Conservation (phyloP, 2,329 filamentous ascomycete species). For the Pseudogymnoascus sp. region DNA sequence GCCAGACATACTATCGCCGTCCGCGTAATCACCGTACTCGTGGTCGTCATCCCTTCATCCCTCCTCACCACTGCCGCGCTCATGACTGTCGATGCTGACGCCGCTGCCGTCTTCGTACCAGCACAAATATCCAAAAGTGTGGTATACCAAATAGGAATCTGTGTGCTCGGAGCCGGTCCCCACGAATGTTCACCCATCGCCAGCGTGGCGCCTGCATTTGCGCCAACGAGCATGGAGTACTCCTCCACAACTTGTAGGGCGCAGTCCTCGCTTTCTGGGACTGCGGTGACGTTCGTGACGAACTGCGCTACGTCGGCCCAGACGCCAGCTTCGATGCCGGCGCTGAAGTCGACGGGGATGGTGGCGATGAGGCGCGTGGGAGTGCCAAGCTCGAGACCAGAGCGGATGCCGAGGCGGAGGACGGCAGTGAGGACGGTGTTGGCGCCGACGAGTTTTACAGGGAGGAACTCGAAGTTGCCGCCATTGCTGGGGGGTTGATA, state of each 20-base stretch:
- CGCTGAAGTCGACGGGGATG: slow-evolving; percentile 12
- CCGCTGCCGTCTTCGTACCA: slow-evolving; percentile 22
- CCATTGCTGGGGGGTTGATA: slow-evolving; percentile 34
- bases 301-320: slow-evolving; percentile 47
- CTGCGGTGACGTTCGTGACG: slow-evolving; percentile 40
- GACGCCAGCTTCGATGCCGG: slow-evolving; percentile 36
- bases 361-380: slow-evolving; percentile 21
- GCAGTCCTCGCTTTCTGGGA: slow-evolving; percentile 33
- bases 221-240: slow-evolving; percentile 45
- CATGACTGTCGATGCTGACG: slow-evolving; percentile 20
- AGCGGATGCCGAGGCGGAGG: slow-evolving; percentile 39
- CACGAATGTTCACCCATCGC: slow-evolving; percentile 36
- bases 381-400: slow-evolving; percentile 35
- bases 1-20: slow-evolving; percentile 38
- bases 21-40: slow-evolving; percentile 35
- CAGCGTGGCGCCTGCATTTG: slow-evolving; percentile 44
- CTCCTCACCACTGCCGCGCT: slow-evolving; percentile 16
- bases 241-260: slow-evolving; percentile 38
- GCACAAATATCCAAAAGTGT: slow-evolving; percentile 39
- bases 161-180: slow-evolving; percentile 40
- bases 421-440: slow-evolving; percentile 38
- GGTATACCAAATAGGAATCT: slow-evolving; percentile 45
- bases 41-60: slow-evolving; percentile 33
- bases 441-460: slow-evolving; percentile 41
- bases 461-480: slow-evolving; percentile 47